These are phyloP conservation scores for Arthrobotrys sphaeroides DNA, from an alignment of 2,329 filamentous ascomycete genomes.

Conservation along the genomic window DNA sequence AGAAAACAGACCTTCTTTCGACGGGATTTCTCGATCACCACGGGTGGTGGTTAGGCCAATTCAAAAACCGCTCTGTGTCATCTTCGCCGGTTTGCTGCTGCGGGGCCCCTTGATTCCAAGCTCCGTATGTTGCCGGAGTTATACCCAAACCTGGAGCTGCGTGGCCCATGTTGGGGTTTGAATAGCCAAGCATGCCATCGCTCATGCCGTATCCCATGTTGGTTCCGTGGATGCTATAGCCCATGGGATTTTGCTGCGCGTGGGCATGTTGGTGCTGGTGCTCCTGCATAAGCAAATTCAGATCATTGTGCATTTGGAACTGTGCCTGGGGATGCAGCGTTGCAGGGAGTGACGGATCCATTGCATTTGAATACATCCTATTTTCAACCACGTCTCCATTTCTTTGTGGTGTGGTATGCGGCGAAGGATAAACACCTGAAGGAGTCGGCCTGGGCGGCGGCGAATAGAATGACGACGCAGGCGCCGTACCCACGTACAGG, in stretches of 20 bases:
- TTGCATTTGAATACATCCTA: slow-evolving; percentile 33
- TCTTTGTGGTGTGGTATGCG: slow-evolving; percentile 40
- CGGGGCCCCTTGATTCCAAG: slow-evolving; percentile 33
- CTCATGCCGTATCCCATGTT: slow-evolving; percentile 39
- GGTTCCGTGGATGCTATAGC: slow-evolving; percentile 27
- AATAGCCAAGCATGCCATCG: slow-evolving; percentile 43
- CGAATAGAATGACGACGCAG: slow-evolving; percentile 41
- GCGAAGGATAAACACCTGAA: slow-evolving; percentile 39
- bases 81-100: slow-evolving; percentile 34
- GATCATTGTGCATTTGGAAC: slow-evolving; percentile 40
- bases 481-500: slow-evolving; percentile 39
- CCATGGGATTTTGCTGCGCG: slow-evolving; percentile 33
- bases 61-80: slow-evolving; percentile 43
- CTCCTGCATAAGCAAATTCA: slow-evolving; percentile 48
- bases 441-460: slow-evolving; percentile 42
- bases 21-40: slow-evolving; percentile 18
- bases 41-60: slow-evolving; percentile 51
- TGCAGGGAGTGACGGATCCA: slow-evolving; percentile 37
- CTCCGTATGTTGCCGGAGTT: slow-evolving; percentile 38
- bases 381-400: slow-evolving; percentile 48
- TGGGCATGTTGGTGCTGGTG: slow-evolving; percentile 35
- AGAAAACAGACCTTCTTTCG: slow-evolving; percentile 3
- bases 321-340: slow-evolving; percentile 35
- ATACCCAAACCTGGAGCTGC: slow-evolving; percentile 45
- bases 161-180: slow-evolving; percentile 27